Conservation (phyloP, 148 eudicot species). For the Cornus florida region DNA sequence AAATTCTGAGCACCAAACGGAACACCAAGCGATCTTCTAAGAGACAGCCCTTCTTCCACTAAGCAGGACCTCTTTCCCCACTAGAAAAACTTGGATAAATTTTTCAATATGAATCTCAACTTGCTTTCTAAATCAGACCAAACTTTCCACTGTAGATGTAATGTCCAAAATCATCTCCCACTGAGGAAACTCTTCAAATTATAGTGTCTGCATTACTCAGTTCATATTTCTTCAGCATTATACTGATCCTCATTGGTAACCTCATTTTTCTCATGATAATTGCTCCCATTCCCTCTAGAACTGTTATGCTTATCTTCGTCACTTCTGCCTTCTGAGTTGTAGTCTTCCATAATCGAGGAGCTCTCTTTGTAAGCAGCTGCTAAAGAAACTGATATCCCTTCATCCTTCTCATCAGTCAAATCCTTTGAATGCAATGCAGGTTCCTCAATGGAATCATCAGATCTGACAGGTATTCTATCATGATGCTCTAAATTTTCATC, state of each 20-base stretch:
- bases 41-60: constrained; percentile 23
- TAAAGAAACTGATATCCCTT: constrained; percentile 18
- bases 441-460: constrained; percentile 33
- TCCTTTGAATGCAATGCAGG: constrained; percentile 21
- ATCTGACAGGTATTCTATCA: constrained; percentile 28
- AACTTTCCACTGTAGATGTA: not conserved
- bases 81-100: not conserved
- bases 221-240: constrained; percentile 18
- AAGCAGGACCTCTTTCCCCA: constrained; percentile 7
- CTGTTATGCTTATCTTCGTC: constrained; percentile 20
- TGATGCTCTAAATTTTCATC: constrained; percentile 26
- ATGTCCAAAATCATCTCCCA: not conserved
- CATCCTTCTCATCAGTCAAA: constrained; percentile 25
- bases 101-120: not conserved
- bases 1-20: constrained; percentile 26
- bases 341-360: constrained; percentile 7
- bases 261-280: constrained; percentile 23
- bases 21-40: constrained; percentile 30
- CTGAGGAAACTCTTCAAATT: too few species aligned
- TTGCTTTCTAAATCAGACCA: not conserved
- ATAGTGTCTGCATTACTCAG: not conserved
- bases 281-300: constrained; percentile 8
- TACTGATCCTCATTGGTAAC: constrained; percentile 7
- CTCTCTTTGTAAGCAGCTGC: constrained; percentile 16
- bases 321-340: constrained; percentile 22